Conservation (phyloP, 495 filamentous ascomycete genomes). For the Massariosphaeria phaeospora region DNA sequence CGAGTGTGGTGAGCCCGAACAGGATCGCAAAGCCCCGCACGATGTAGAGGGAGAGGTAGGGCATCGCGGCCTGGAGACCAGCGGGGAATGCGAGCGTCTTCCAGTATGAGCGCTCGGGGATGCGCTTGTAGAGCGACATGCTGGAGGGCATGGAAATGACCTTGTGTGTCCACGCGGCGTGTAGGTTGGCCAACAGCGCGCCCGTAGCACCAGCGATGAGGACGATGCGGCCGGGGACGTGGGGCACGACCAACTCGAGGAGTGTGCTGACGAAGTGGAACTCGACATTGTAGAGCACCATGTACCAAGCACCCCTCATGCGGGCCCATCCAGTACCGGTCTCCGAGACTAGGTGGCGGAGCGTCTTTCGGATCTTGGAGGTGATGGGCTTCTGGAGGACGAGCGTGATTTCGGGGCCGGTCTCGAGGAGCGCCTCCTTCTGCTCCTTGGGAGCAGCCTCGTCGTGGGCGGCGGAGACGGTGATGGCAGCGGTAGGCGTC, state of each 20-base stretch:
- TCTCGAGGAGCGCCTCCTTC: slow-evolving; percentile 36
- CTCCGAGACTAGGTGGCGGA: slow-evolving; percentile 53
- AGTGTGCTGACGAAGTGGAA: slow-evolving; percentile 39
- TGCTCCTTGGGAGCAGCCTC: slow-evolving; percentile 38
- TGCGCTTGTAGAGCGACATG: slow-evolving; percentile 50
- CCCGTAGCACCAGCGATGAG: slow-evolving; percentile 42
- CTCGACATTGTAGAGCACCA: slow-evolving; percentile 41
- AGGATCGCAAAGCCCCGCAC: slow-evolving; percentile 29
- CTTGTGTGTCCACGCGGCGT: slow-evolving; percentile 58
- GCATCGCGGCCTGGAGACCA: slow-evolving; percentile 43
- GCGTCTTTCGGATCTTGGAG: slow-evolving; percentile 51
- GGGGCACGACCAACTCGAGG: slow-evolving; percentile 40
- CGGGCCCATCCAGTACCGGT: slow-evolving; percentile 53
- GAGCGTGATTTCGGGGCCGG: slow-evolving; percentile 35
- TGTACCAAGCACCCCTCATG: slow-evolving; percentile 54
- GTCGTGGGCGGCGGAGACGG: slow-evolving; percentile 36
- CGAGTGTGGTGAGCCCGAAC: slow-evolving; percentile 20
- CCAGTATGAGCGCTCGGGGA: slow-evolving; percentile 46
- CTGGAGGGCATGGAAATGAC: slow-evolving; percentile 54
- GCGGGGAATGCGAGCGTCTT: slow-evolving; percentile 50
- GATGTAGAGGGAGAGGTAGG: slow-evolving; percentile 36
- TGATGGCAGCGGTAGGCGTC: slow-evolving; percentile 55
- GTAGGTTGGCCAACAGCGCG: slow-evolving; percentile 48
- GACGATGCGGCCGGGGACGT: slow-evolving; percentile 35
- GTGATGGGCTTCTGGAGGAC: slow-evolving; percentile 54